These are phyloP conservation scores for Datisca glomerata DNA, from an alignment of 306 rosid species.

Conservation along the genomic window DNA sequence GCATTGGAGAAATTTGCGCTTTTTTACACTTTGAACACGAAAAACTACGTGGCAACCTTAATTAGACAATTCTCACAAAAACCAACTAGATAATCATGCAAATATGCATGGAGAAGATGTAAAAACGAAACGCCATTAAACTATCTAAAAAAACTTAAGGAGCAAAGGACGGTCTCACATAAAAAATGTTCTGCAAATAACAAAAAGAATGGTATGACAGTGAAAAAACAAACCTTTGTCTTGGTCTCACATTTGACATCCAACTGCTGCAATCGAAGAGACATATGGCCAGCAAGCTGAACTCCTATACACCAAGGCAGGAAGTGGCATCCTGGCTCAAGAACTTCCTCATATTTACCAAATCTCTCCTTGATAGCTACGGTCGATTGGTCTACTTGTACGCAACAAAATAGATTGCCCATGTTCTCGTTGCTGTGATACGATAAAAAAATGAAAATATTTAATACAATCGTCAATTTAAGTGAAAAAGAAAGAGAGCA, in stretches of 20 bases:
- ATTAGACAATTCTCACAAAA: neutral
- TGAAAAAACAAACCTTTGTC: slow-evolving; percentile 41
- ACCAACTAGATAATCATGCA: neutral
- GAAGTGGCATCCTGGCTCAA: slow-evolving; percentile 63
- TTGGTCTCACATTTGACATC: slow-evolving; percentile 57
- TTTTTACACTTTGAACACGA: neutral
- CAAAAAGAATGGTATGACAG: too few species aligned
- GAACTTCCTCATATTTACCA: slow-evolving; percentile 39
- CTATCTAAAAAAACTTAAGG: too few species aligned
- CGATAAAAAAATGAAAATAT: too few species aligned
- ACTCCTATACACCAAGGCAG: slow-evolving; percentile 63
- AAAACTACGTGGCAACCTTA: neutral
- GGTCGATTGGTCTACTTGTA: slow-evolving; percentile 50
- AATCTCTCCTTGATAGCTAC: slow-evolving; percentile 53
- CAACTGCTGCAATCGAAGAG: slow-evolving; percentile 57
- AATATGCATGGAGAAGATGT: neutral
- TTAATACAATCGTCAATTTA: too few species aligned
- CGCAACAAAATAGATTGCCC: slow-evolving; percentile 55
- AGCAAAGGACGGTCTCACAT: too few species aligned
- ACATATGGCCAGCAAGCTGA: slow-evolving; percentile 39
- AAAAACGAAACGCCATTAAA: too few species aligned
- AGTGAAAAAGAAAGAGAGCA: too few species aligned
- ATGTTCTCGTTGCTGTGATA: too few species aligned
- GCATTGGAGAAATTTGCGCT: too few species aligned
- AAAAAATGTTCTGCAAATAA: too few species aligned